A percentile compares a stretch with the other conserved stretches of the same genome.
Conservation (phyloP, 805 yeast genomes). For the Saturnispora sekii region DNA sequence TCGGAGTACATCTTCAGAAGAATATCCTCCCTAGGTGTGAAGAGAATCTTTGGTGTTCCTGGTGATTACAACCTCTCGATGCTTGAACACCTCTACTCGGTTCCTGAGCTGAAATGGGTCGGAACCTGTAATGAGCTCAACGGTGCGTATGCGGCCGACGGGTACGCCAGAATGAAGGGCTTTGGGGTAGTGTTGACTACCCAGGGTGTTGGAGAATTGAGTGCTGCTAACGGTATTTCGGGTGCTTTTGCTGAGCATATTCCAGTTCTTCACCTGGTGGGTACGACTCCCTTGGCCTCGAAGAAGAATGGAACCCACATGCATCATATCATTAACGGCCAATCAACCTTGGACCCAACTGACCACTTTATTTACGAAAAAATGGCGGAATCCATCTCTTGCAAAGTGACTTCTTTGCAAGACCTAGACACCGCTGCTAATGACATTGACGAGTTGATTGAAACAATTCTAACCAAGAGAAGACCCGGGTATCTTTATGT, state of each 20-base stretch:
- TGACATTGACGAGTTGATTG: conserved; percentile 62
- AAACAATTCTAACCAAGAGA: conserved; percentile 41
- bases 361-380: conserved; percentile 60
- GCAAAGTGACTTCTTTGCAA: conserved; percentile 42
- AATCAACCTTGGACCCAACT: conserved; percentile 37
- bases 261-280: conserved; percentile 78
- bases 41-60: conserved; percentile 66
- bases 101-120: conserved; percentile 48
- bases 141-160: conserved; percentile 87
- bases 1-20: conserved; percentile 61
- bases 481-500: conserved; percentile 79
- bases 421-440: conserved; percentile 38
- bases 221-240: conserved; percentile 73
- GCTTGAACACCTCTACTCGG: conserved; percentile 55
- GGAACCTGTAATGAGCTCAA: conserved; percentile 87
- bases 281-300: conserved; percentile 45
- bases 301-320: conserved; percentile 25
- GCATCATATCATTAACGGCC: conserved; percentile 55
- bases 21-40: conserved; percentile 44
- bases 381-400: conserved; percentile 47
- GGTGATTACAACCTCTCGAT: conserved; percentile 66
- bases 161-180: conserved; percentile 58
- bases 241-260: conserved; percentile 79
- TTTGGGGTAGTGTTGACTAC: conserved; percentile 65
- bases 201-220: conserved; percentile 83